phyloP scores from a whole-genome alignment of 106 monocot genomes.

The Dioscorea zingiberensis region DNA sequence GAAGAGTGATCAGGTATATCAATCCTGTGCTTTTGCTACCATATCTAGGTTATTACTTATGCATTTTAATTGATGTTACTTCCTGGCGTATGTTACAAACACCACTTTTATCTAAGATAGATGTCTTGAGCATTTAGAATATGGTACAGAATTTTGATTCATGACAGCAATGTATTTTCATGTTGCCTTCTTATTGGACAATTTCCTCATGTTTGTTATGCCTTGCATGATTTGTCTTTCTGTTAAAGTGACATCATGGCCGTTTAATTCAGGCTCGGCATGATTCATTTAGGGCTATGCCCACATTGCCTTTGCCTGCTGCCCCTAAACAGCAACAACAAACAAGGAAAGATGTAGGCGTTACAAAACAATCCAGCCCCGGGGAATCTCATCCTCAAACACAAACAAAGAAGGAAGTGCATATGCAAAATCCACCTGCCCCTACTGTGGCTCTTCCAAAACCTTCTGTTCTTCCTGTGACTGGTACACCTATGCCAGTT shows the following conservation, averaged over 20 bases:
- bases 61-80: no score
- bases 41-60: neutral
- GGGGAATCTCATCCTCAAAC: constrained; percentile 20
- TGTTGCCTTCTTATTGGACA: no score
- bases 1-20: constrained; percentile 60
- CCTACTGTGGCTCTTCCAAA: constrained; percentile 19
- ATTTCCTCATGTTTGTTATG: no score
- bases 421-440: constrained; percentile 14
- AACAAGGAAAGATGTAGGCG: constrained; percentile 19
- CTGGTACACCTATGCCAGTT: constrained; percentile 27
- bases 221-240: neutral
- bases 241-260: neutral
- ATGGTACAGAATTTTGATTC: neutral
- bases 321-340: constrained; percentile 24
- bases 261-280: constrained; percentile 31
- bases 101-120: no score
- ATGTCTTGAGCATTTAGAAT: no score
- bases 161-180: neutral
- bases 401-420: constrained; percentile 40
- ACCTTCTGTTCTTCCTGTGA: constrained; percentile 28
- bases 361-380: constrained; percentile 15
- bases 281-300: constrained; percentile 26
- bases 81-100: no score
- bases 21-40: neutral
- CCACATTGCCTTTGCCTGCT: constrained; percentile 30